Evolutionary conservation across 495 filamentous ascomycete species (phyloP), one percentile per base, ranked within the genome.

Genomic region (Aspergillus olivimuriae): DNA sequence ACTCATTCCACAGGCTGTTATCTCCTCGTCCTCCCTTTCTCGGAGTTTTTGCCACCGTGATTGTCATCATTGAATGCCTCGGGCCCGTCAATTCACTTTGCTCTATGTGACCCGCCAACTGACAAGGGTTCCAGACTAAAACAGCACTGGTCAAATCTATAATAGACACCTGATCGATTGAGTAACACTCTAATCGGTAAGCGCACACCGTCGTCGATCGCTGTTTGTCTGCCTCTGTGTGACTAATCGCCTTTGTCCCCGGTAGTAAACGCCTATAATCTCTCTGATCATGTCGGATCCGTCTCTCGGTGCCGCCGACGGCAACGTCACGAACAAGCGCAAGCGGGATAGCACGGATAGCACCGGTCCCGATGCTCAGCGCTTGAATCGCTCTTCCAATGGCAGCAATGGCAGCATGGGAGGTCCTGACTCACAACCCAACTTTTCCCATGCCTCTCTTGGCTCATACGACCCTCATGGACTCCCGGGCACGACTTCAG

Each of bases 271-370:
- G 18, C 33, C 42, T 4, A 47, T 24, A 37, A 30, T 24, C 24
- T 21, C 20, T 12, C 48, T 44, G 47, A 57, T 38, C 21, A 73
- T 70, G 66, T 70, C 69, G 28, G 63, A 73, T 43, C 61, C 66
- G 39, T 63, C 60, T 19, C 57, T 72, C 49, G 61, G 57, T 39
- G 60, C 58, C 44, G 51, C 69, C 10, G 63, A 70, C 48, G 54
- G 55, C 35, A 58, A 61, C 39, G 53, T 52, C 38, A 36, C 56
- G n/a, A 56, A 62, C 47, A 74, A 74, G 53, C 62, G 70, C 38
- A 74, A 74, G 55, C 66, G 70, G 21, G 64, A 68, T 23, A 62
- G 58, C 44, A 65, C 62, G 12, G 70, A 73, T 34, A 67, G 64
- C 35, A 44, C 60, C 23, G 69, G 69, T 2, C 63, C 68, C 22